Evolutionary conservation across 2,329 filamentous ascomycete species (phyloP).

Genomic region (Dothistroma septosporum): DNA sequence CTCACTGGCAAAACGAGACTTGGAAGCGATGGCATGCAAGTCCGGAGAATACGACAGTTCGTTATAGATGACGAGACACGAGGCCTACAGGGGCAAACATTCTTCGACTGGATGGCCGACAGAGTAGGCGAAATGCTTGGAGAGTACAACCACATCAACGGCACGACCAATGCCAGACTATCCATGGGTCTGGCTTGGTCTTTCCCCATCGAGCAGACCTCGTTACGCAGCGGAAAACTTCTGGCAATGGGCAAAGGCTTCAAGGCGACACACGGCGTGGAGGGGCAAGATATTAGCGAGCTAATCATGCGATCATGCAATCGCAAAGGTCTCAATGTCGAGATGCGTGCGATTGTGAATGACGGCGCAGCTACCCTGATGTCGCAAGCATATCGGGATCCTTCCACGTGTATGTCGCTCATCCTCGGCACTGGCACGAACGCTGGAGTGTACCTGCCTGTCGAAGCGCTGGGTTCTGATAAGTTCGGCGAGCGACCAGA

Average conservation of each 20-base stretch:
- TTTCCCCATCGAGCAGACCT: slow-evolving; percentile 63
- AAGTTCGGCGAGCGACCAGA: slow-evolving; percentile 56
- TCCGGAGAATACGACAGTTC: slow-evolving; percentile 52
- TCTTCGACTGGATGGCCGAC: slow-evolving; percentile 65
- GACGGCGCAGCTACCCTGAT: slow-evolving; percentile 60
- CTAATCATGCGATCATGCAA: slow-evolving; percentile 58
- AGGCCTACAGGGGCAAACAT: slow-evolving; percentile 51
- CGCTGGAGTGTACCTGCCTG: slow-evolving; percentile 59
- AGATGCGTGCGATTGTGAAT: slow-evolving; percentile 60
- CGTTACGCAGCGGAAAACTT: slow-evolving; percentile 53
- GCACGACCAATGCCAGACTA: slow-evolving; percentile 38
- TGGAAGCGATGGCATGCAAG: slow-evolving; percentile 46
- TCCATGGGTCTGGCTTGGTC: slow-evolving; percentile 63
- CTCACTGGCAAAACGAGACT: slow-evolving; percentile 41
- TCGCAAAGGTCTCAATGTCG: slow-evolving; percentile 52
- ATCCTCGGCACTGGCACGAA: slow-evolving; percentile 64
- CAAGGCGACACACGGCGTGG: slow-evolving; percentile 54
- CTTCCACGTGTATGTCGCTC: slow-evolving; percentile 58
- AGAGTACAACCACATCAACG: slow-evolving; percentile 38
- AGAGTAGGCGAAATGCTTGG: slow-evolving; percentile 54
- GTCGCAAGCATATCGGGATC: slow-evolving; percentile 58
- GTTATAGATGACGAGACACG: slow-evolving; percentile 56
- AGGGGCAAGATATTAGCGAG: slow-evolving; percentile 57
- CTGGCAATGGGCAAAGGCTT: slow-evolving; percentile 65
- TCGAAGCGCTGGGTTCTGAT: slow-evolving; percentile 48